Conservation (phyloP, 345 rosid genomes). For the Gossypium bickii region DNA sequence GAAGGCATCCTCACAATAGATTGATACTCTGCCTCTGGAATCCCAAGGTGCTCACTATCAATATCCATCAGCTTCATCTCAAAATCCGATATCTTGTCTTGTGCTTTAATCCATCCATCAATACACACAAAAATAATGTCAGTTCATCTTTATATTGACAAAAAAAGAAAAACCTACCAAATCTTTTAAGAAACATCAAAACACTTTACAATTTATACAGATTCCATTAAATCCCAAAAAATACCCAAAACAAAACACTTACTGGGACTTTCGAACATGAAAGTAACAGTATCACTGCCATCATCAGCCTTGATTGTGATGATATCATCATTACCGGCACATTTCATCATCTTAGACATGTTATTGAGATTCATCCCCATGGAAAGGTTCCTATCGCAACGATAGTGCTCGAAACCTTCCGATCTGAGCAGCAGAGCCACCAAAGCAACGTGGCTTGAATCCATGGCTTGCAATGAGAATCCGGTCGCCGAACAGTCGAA, state of each 20-base stretch:
- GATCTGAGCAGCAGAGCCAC: slow-evolving; percentile 86
- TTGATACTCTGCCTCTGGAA: slow-evolving; percentile 96
- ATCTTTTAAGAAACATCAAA: neutral
- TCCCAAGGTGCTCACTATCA: slow-evolving; percentile 95
- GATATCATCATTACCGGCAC: slow-evolving; percentile 95
- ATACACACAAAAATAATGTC: neutral
- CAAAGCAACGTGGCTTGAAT: slow-evolving; percentile 95
- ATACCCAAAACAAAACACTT: slow-evolving; percentile 19
- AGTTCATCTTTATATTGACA: neutral
- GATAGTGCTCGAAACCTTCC: slow-evolving; percentile 97
- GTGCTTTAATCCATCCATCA: slow-evolving; percentile 44
- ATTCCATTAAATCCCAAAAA: neutral
- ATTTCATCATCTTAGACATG: slow-evolving; percentile 92
- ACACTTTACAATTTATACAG: neutral
- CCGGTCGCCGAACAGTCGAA: slow-evolving; percentile 95
- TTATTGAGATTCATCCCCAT: slow-evolving; percentile 94
- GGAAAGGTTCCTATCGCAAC: slow-evolving; percentile 89
- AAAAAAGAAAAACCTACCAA: neutral
- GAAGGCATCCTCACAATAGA: slow-evolving; percentile 97
- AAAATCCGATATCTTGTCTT: slow-evolving; percentile 91
- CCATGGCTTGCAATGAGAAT: slow-evolving; percentile 98
- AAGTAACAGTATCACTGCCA: slow-evolving; percentile 93
- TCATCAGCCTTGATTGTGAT: slow-evolving; percentile 95
- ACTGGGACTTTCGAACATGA: slow-evolving; percentile 99
- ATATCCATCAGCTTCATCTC: slow-evolving; percentile 99